Conservation (phyloP, 805 yeast genomes). For the Cyberlindnera bimundalis region DNA sequence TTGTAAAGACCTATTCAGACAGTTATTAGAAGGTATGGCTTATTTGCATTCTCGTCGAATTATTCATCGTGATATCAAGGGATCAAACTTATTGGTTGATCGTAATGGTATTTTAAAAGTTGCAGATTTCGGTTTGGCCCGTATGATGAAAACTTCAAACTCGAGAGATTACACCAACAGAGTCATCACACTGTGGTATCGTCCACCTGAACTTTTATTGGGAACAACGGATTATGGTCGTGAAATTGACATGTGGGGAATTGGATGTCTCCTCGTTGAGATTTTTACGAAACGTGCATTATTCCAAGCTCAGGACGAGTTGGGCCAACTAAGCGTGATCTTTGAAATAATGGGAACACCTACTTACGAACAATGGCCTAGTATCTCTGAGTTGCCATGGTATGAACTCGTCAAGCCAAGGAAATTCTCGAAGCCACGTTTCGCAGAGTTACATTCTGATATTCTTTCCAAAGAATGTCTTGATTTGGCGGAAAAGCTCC, state of each 20-base stretch:
- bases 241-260: constrained; percentile 96
- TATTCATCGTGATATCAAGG: constrained; percentile 79
- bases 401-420: constrained; percentile 75
- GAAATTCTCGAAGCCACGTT: constrained; percentile 29
- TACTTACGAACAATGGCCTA: constrained; percentile 68
- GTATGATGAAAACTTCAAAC: constrained; percentile 61
- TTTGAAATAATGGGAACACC: constrained; percentile 90
- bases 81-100: constrained; percentile 70
- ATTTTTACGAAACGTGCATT: constrained; percentile 69
- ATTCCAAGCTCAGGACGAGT: constrained; percentile 87
- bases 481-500: constrained; percentile 60
- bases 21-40: constrained; percentile 62
- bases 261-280: constrained; percentile 88
- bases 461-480: constrained; percentile 50
- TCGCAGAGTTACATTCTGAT: constrained; percentile 40
- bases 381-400: constrained; percentile 83
- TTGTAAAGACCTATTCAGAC: constrained; percentile 62
- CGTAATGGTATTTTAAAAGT: constrained; percentile 61
- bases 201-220: constrained; percentile 90
- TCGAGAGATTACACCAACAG: constrained; percentile 82
- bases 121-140: constrained; percentile 81
- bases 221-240: constrained; percentile 90
- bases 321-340: constrained; percentile 75
- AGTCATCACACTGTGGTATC: constrained; percentile 94
- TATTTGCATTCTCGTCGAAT: constrained; percentile 67